Conservation (phyloP, 805 yeast species). For the Saccharomycopsis oosterbeekiorum region DNA sequence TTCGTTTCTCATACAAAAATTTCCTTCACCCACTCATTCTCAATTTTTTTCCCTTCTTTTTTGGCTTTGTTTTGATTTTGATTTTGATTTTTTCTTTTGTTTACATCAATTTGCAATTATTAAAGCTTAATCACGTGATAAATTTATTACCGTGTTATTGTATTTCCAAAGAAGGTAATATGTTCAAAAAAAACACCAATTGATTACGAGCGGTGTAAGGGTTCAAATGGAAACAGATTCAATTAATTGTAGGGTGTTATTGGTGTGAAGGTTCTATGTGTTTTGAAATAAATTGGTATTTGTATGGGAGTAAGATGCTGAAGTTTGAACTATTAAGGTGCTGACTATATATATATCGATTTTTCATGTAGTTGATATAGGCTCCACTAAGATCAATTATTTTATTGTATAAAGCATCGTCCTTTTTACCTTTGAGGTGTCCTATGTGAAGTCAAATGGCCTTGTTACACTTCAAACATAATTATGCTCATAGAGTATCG, state of each 20-base stretch:
- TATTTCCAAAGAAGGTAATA: constrained; percentile 19
- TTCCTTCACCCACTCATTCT: background rate
- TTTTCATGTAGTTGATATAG: too few species aligned
- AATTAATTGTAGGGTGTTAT: background rate
- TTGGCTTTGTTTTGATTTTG: background rate
- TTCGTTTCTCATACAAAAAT: background rate
- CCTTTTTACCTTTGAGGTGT: background rate
- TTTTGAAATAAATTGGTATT: too few species aligned
- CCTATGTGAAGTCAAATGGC: background rate
- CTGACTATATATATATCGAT: too few species aligned
- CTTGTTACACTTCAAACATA: constrained; percentile 7
- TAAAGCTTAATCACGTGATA: background rate
- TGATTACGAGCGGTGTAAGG: background rate
- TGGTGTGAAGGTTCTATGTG: too few species aligned
- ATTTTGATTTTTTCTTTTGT: background rate
- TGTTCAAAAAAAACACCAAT: background rate
- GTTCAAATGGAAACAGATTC: background rate
- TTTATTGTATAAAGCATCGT: background rate
- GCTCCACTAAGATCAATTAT: background rate
- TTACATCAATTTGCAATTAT: background rate
- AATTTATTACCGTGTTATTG: background rate
- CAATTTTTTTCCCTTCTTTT: background rate
- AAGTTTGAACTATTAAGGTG: too few species aligned
- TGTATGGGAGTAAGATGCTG: too few species aligned
- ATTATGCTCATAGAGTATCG: background rate